Evolutionary conservation across 768 basidiomycete genomes (phyloP).

Genomic region (Boletus rubropictus): DNA sequence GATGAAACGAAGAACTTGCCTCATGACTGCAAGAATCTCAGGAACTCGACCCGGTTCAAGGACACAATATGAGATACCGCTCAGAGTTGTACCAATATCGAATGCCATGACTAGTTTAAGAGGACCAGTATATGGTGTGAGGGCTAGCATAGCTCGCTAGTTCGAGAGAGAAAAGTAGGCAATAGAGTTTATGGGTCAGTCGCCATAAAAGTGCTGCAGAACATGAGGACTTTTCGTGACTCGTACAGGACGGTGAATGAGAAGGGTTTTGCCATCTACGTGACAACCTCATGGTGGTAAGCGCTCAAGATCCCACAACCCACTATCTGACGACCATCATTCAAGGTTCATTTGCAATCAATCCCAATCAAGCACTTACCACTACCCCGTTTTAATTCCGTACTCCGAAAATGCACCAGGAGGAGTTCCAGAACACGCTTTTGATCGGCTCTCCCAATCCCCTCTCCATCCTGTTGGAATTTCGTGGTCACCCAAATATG

Average conservation of each 20-base stretch:
- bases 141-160: conserved; percentile 4
- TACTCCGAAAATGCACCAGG: neutral
- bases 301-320: neutral
- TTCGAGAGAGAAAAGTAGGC: neutral
- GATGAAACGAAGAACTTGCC: neutral
- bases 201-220: neutral
- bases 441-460: neutral
- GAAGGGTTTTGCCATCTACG: neutral
- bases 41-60: conserved; percentile 1
- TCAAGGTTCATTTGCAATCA: neutral
- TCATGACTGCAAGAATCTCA: conserved; percentile 1
- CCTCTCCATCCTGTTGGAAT: too few species aligned
- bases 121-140: neutral
- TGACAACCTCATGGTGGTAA: neutral
- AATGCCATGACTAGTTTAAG: neutral
- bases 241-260: neutral
- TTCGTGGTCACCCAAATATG: too few species aligned
- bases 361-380: neutral
- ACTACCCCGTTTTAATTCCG: neutral
- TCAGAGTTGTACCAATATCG: neutral
- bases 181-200: neutral
- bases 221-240: neutral
- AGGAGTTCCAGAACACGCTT: neutral
- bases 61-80: neutral
- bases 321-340: neutral